phyloP scores from a whole-genome alignment of 2,329 filamentous ascomycete species.

The Microdochium nivale region DNA sequence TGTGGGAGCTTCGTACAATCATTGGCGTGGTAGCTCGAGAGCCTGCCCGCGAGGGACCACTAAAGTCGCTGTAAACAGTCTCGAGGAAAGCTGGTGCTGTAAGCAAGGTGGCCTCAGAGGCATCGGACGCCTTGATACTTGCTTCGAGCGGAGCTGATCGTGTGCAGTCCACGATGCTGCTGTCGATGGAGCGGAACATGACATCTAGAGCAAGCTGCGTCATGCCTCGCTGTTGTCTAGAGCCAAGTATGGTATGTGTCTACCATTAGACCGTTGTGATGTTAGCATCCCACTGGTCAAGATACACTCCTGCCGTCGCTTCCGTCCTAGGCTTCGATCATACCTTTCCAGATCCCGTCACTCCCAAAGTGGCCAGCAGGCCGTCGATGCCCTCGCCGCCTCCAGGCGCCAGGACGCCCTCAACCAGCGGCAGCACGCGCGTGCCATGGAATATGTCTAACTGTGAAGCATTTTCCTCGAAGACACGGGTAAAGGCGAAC shows the following conservation, averaged over 20 bases:
- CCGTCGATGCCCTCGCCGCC: slow-evolving; percentile 80
- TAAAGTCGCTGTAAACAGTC: slow-evolving; percentile 59
- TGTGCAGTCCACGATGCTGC: slow-evolving; percentile 57
- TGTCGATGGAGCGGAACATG: slow-evolving; percentile 72
- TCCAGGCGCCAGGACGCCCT: slow-evolving; percentile 67
- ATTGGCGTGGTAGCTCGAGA: slow-evolving; percentile 64
- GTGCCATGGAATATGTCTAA: slow-evolving; percentile 79
- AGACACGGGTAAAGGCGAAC: slow-evolving; percentile 90
- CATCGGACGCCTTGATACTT: slow-evolving; percentile 68
- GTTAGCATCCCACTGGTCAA: slow-evolving; percentile 5
- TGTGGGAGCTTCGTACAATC: slow-evolving; percentile 44
- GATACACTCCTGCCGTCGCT: not conserved
- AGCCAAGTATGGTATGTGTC: slow-evolving; percentile 95
- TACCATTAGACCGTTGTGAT: slow-evolving; percentile 24
- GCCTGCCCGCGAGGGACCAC: slow-evolving; percentile 45
- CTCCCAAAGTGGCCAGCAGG: slow-evolving; percentile 81
- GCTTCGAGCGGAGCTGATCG: slow-evolving; percentile 55
- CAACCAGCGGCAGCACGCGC: slow-evolving; percentile 64
- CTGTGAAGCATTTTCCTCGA: slow-evolving; percentile 78
- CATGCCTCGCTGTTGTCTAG: slow-evolving; percentile 74
- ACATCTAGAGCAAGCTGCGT: slow-evolving; percentile 89
- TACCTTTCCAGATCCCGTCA: slow-evolving; percentile 95
- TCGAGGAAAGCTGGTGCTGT: slow-evolving; percentile 73
- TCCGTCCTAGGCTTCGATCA: slow-evolving; percentile 2
- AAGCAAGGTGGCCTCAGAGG: slow-evolving; percentile 71